Percentiles rank a stretch among this genome's conserved stretches.
Conservation (phyloP, 176 grass and related monocot genomes). For the Poa pratensis region DNA sequence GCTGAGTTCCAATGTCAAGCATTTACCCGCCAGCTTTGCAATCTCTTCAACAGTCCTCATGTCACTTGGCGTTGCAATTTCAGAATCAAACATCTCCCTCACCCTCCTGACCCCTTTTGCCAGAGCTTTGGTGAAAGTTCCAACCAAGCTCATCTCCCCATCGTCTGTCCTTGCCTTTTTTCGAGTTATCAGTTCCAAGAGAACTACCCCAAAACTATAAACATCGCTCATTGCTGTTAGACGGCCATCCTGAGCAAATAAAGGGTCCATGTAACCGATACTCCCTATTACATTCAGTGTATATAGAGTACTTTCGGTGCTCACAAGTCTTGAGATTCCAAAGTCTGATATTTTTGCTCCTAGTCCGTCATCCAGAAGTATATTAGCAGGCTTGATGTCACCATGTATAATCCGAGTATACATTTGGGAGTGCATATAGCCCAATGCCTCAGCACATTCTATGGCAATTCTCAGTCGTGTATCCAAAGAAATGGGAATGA, state of each 20-base stretch:
- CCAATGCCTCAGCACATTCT: background rate
- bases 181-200: background rate
- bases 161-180: background rate
- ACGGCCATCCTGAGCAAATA: background rate
- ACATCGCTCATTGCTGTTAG: background rate
- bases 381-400: constrained; percentile 35
- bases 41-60: background rate
- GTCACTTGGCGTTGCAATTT: background rate
- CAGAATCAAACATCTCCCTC: constrained; percentile 8
- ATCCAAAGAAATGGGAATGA: background rate
- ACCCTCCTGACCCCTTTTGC: background rate
- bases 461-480: background rate
- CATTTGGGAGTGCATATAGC: background rate
- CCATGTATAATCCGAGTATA: constrained; percentile 21
- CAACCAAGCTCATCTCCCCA: background rate
- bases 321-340: constrained; percentile 18
- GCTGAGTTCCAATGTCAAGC: background rate
- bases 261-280: background rate
- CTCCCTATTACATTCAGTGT: background rate
- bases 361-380: background rate
- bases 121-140: background rate
- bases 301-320: background rate
- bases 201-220: background rate
- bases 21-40: constrained; percentile 9
- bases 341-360: constrained; percentile 14